A percentile compares a stretch with the other conserved stretches of the same genome.
Evolutionary conservation across 2,329 filamentous ascomycete genomes (phyloP).

Genomic region (Mollisia scopiformis): DNA sequence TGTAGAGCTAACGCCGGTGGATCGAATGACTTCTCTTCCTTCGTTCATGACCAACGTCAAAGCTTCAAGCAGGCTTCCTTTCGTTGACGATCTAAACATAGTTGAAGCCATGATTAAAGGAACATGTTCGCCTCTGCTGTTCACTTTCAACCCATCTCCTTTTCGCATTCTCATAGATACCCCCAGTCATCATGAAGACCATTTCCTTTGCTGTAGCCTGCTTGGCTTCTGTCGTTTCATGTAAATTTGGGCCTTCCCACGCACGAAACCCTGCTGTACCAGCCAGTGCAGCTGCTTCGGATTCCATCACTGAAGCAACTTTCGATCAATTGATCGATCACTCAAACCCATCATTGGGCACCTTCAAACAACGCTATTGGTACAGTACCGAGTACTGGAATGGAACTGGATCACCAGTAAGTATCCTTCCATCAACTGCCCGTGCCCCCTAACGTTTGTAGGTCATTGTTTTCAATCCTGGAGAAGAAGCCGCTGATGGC

Average conservation of each 20-base stretch:
- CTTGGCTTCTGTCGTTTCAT: background rate
- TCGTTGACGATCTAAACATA: background rate
- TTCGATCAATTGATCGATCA: constrained; percentile 63
- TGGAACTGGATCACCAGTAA: constrained; percentile 54
- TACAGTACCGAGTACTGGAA: constrained; percentile 52
- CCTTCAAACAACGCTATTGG: constrained; percentile 55
- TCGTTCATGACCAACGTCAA: background rate
- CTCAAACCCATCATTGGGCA: constrained; percentile 51
- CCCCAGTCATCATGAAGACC: background rate
- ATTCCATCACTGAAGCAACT: background rate
- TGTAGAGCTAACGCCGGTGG: background rate
- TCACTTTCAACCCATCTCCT: background rate
- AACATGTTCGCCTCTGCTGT: background rate
- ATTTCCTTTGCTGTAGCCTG: background rate
- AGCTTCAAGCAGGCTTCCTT: background rate
- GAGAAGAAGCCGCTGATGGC: constrained; percentile 39
- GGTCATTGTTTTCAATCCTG: constrained; percentile 49
- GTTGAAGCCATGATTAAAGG: background rate
- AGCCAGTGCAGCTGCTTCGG: background rate
- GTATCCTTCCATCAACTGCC: too few relatives aligned
- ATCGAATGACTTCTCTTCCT: background rate
- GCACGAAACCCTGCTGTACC: background rate
- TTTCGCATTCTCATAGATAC: background rate
- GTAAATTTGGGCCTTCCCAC: background rate
- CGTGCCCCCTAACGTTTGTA: background rate